A percentile compares a stretch with the other conserved stretches of the same genome.
These are phyloP conservation scores for Mortierella polycephala DNA, from an alignment of 371 early-diverging fungal genomes.

Conservation along the genomic window DNA sequence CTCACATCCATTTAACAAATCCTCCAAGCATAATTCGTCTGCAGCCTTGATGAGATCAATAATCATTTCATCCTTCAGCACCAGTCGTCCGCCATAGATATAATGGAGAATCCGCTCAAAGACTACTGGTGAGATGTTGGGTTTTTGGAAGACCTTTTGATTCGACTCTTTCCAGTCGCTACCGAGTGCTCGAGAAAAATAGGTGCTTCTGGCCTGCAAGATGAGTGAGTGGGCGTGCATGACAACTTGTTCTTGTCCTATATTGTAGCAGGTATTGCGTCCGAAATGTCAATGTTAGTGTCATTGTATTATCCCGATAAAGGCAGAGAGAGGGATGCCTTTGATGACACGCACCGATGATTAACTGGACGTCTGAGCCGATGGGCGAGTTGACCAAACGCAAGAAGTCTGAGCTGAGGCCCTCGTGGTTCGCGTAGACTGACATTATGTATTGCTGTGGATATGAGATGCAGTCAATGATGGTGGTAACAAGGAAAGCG, in stretches of 20 bases:
- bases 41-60: conserved; percentile 47
- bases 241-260: conserved; percentile 44
- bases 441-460: conserved; percentile 11
- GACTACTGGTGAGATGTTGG: conserved; percentile 38
- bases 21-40: conserved; percentile 45
- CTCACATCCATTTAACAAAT: conserved; percentile 42
- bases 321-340: background rate
- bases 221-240: conserved; percentile 49
- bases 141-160: conserved; percentile 41
- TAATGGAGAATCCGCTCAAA: conserved; percentile 40
- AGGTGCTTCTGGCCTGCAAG: conserved; percentile 40
- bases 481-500: no score
- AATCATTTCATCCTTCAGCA: conserved; percentile 27
- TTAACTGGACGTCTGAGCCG: conserved; percentile 43
- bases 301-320: background rate
- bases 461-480: no score
- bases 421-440: conserved; percentile 34
- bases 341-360: conserved; percentile 32
- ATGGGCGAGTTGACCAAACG: conserved; percentile 41
- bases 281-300: background rate
- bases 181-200: conserved; percentile 42
- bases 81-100: conserved; percentile 36
- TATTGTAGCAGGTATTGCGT: background rate
- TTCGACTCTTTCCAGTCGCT: conserved; percentile 44
- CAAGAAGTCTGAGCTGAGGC: conserved; percentile 36